These are phyloP conservation scores for Cordyceps pruinosa DNA, from an alignment of 2,329 filamentous ascomycete genomes.

Conservation along the genomic window DNA sequence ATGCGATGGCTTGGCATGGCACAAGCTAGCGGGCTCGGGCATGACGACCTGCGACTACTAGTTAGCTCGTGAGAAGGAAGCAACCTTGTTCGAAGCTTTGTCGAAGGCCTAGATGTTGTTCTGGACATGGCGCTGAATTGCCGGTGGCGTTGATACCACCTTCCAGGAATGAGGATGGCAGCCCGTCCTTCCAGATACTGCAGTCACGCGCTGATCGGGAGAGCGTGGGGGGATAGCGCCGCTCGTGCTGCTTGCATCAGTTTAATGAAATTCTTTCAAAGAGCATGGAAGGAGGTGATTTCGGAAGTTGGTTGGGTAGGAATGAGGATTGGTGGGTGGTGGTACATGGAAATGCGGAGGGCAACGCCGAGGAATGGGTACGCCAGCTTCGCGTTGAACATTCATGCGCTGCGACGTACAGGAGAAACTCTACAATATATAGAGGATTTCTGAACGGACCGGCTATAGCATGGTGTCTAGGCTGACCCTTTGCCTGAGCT, in stretches of 20 bases:
- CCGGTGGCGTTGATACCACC: background rate
- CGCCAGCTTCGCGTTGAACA: too few species aligned
- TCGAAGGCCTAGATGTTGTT: background rate
- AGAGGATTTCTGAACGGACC: too few species aligned
- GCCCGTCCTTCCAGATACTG: constrained; percentile 3
- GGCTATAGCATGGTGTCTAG: too few species aligned
- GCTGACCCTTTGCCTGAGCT: background rate
- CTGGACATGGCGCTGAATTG: background rate
- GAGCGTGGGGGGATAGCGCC: background rate
- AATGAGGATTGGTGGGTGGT: too few species aligned
- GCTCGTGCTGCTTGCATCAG: background rate
- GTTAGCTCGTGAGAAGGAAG: background rate
- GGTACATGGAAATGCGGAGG: background rate
- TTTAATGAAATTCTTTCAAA: too few species aligned
- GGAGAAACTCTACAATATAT: too few species aligned
- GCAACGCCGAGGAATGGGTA: too few species aligned
- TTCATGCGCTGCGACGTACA: too few species aligned
- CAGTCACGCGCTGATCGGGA: background rate
- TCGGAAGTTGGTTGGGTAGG: background rate
- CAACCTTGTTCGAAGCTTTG: background rate
- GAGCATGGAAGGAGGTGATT: background rate
- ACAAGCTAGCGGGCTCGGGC: background rate
- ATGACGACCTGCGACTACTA: background rate
- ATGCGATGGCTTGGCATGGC: background rate
- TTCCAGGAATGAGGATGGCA: background rate